Evolutionary conservation across 768 basidiomycete genomes (phyloP).

Genomic region (Agaricus sinodeliciosus): DNA sequence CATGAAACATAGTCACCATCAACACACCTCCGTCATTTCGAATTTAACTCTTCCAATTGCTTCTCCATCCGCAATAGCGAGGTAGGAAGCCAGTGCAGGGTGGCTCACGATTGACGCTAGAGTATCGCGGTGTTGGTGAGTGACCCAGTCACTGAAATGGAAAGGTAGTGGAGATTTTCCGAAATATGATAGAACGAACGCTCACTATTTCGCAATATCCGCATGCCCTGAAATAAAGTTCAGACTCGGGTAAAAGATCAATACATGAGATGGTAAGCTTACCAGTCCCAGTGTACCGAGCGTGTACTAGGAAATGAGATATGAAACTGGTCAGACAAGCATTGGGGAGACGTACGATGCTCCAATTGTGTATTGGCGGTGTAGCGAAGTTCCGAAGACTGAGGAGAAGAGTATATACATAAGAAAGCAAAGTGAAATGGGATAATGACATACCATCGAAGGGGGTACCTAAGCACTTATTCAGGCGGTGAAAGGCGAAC

Average conservation of each 20-base stretch:
- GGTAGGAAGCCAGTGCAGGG: slow-evolving; percentile 74
- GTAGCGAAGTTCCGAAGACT: slow-evolving; percentile 91
- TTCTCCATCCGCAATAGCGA: slow-evolving; percentile 93
- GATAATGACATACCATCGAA: slow-evolving; percentile 34
- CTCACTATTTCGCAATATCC: slow-evolving; percentile 93
- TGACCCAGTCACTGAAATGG: slow-evolving; percentile 82
- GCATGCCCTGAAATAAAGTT: slow-evolving; percentile 65
- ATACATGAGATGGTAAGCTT: slow-evolving; percentile 18
- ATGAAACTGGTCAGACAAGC: background rate
- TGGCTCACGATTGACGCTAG: slow-evolving; percentile 90
- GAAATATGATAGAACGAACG: slow-evolving; percentile 12
- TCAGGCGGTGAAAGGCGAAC: slow-evolving; percentile 22
- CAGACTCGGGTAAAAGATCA: slow-evolving; percentile 9
- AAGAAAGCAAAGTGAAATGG: slow-evolving; percentile 6
- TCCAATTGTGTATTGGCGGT: slow-evolving; percentile 96
- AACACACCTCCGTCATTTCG: slow-evolving; percentile 88
- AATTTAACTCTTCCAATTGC: slow-evolving; percentile 84
- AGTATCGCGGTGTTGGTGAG: slow-evolving; percentile 97
- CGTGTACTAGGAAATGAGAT: slow-evolving; percentile 60
- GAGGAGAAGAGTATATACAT: slow-evolving; percentile 11
- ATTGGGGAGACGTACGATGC: slow-evolving; percentile 58
- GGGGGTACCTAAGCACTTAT: slow-evolving; percentile 20
- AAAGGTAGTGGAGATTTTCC: background rate
- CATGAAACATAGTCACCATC: background rate
- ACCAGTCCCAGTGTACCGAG: slow-evolving; percentile 95